phyloP scores from a whole-genome alignment of 805 yeast genomes.

The Cyberlindnera suaveolens region DNA sequence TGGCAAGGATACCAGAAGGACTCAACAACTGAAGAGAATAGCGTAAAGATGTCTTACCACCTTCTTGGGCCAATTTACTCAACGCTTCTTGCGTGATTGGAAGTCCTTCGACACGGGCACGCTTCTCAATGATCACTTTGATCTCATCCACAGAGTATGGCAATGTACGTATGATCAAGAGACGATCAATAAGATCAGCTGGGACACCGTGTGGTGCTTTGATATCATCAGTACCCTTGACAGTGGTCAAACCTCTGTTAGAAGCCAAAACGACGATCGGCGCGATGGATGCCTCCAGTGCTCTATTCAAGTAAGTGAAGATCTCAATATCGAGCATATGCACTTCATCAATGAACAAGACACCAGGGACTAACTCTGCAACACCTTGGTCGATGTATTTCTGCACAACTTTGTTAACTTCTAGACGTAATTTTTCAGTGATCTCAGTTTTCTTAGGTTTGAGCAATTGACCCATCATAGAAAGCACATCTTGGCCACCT shows the following conservation, averaged over 20 bases:
- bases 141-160: constrained; percentile 86
- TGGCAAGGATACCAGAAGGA: constrained; percentile 82
- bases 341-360: constrained; percentile 94
- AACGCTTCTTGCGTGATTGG: constrained; percentile 64
- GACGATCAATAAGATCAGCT: constrained; percentile 85
- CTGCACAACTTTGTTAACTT: constrained; percentile 92
- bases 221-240: constrained; percentile 83
- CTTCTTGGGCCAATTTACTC: constrained; percentile 65
- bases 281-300: constrained; percentile 85
- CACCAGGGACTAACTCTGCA: constrained; percentile 97
- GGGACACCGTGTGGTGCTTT: constrained; percentile 96
- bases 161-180: constrained; percentile 85
- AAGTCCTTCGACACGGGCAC: constrained; percentile 73
- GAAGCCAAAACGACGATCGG: constrained; percentile 96
- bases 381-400: constrained; percentile 97
- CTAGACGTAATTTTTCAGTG: constrained; percentile 89
- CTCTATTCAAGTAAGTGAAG: constrained; percentile 90
- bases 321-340: constrained; percentile 98
- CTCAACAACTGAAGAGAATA: constrained; percentile 87
- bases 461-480: constrained; percentile 94
- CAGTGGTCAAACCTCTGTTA: constrained; percentile 87
- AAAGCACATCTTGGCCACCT: constrained; percentile 94
- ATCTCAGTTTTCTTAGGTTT: constrained; percentile 96
- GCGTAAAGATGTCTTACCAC: constrained; percentile 75
- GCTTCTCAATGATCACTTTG: constrained; percentile 69